phyloP scores from a whole-genome alignment of 2,329 filamentous ascomycete genomes.

The Alternaria brassicicola region DNA sequence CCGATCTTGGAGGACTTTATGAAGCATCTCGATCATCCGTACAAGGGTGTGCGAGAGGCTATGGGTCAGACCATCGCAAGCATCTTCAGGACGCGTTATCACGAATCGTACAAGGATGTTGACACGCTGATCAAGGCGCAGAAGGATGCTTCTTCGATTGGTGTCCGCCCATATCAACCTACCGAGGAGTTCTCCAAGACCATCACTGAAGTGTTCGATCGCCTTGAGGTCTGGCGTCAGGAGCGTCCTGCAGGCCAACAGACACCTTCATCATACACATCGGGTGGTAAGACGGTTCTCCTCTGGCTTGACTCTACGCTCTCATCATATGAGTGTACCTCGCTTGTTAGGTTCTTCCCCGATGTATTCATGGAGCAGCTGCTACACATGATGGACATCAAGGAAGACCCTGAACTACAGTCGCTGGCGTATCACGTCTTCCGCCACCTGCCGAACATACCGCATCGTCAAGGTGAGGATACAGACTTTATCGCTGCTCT shows the following conservation, averaged over 20 bases:
- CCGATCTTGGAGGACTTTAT: constrained; percentile 90
- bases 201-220: constrained; percentile 75
- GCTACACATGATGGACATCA: constrained; percentile 99
- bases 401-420: constrained; percentile 96
- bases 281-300: constrained; percentile 92
- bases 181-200: constrained; percentile 73
- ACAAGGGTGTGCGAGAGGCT: constrained; percentile 94
- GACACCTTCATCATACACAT: constrained; percentile 91
- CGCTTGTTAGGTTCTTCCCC: constrained; percentile 90
- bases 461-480: constrained; percentile 86
- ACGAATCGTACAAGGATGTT: constrained; percentile 89
- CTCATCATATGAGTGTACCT: constrained; percentile 89
- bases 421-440: constrained; percentile 95
- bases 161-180: constrained; percentile 81
- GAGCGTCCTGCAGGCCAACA: constrained; percentile 87
- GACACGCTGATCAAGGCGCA: constrained; percentile 76
- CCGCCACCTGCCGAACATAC: constrained; percentile 92
- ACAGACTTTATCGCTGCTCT: constrained; percentile 82
- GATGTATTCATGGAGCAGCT: constrained; percentile 88
- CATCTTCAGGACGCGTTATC: constrained; percentile 89
- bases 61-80: constrained; percentile 88
- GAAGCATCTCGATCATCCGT: constrained; percentile 91
- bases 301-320: constrained; percentile 93
- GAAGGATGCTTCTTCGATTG: constrained; percentile 79
- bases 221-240: constrained; percentile 85